These are phyloP conservation scores for Penicillium silybi DNA, from an alignment of 495 filamentous ascomycete species.

Conservation along the genomic window DNA sequence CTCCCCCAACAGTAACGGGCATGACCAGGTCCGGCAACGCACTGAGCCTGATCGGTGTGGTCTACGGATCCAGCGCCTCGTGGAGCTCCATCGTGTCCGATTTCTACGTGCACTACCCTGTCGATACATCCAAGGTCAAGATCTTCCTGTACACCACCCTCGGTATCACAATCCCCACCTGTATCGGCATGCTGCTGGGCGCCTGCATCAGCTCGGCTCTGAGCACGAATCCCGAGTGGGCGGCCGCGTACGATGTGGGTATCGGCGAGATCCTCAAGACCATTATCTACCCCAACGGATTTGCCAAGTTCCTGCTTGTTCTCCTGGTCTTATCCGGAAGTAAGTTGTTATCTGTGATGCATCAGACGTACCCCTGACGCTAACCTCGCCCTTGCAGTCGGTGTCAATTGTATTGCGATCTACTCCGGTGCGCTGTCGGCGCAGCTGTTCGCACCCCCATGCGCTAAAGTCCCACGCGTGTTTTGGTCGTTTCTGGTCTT, in stretches of 20 bases:
- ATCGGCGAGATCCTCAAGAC: conserved; percentile 56
- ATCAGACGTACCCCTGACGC: background rate
- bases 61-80: conserved; percentile 56
- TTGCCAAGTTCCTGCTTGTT: conserved; percentile 57
- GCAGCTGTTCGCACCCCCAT: conserved; percentile 40
- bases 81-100: conserved; percentile 60
- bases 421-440: conserved; percentile 39
- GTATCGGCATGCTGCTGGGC: conserved; percentile 53
- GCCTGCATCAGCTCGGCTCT: conserved; percentile 50
- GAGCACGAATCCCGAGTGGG: conserved; percentile 44
- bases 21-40: conserved; percentile 42
- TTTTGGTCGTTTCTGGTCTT: conserved; percentile 42
- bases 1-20: conserved; percentile 33
- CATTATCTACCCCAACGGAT: conserved; percentile 52
- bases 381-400: conserved; percentile 15
- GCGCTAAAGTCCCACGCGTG: conserved; percentile 37
- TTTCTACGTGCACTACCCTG: conserved; percentile 61
- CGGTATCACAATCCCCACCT: conserved; percentile 50
- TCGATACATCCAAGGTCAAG: conserved; percentile 44
- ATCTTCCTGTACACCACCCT: conserved; percentile 48
- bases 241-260: conserved; percentile 45
- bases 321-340: conserved; percentile 50
- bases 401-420: conserved; percentile 41
- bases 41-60: conserved; percentile 50
- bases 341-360: conserved; percentile 4